A percentile compares a stretch with the other conserved stretches of the same genome.
These are phyloP conservation scores for Plasmodium fragile DNA, from an alignment of 169 alveolate species.

Conservation along the genomic window DNA sequence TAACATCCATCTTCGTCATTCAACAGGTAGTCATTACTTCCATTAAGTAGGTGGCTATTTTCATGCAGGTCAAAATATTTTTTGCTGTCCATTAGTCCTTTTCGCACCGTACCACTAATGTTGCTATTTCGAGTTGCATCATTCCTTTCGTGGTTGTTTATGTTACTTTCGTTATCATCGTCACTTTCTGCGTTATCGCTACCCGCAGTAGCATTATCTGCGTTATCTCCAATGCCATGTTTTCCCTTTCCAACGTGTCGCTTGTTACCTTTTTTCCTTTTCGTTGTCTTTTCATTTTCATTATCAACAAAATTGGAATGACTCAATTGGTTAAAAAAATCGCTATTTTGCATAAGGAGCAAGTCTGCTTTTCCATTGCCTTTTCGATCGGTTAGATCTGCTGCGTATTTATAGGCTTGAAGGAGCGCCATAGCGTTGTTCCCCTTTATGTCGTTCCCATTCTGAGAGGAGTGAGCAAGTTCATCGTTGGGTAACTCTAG, in stretches of 20 bases:
- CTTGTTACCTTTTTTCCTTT: not conserved
- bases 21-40: not conserved
- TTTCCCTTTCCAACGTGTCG: not conserved
- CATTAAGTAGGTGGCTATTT: not conserved
- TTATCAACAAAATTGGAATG: not conserved
- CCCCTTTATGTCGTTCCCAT: not conserved
- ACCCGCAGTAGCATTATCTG: not conserved
- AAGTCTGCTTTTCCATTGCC: not conserved
- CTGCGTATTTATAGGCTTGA: not conserved
- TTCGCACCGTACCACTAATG: not conserved
- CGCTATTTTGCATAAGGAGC: not conserved
- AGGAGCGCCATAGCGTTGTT: not conserved
- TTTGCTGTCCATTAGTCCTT: not conserved
- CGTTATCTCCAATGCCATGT: not conserved
- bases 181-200: not conserved
- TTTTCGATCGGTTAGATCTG: not conserved
- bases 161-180: conserved; percentile 1
- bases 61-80: not conserved
- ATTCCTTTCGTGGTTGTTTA: not conserved
- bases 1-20: not conserved
- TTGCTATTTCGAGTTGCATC: not conserved
- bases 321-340: not conserved
- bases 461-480: not conserved
- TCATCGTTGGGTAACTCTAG: not conserved
- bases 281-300: conserved; percentile 15